phyloP scores from a whole-genome alignment of 192 early-diverging fungal genomes.

The Entomortierella parvispora region DNA sequence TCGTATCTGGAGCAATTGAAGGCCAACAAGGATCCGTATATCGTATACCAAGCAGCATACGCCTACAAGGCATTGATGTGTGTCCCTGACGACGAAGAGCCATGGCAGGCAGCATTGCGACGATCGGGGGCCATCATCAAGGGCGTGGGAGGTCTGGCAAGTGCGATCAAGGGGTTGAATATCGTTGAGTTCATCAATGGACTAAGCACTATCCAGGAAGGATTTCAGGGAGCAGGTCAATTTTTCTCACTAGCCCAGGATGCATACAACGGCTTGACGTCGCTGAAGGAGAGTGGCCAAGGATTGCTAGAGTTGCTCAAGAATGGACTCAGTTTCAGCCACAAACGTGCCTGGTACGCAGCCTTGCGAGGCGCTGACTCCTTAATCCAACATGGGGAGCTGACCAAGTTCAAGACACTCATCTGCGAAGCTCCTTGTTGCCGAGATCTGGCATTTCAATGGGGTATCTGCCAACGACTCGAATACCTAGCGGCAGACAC shows the following conservation, averaged over 20 bases:
- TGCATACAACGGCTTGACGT: not conserved
- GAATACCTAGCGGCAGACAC: constrained; percentile 4
- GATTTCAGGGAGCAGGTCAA: not conserved
- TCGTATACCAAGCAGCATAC: constrained; percentile 13
- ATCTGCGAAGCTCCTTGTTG: constrained; percentile 11
- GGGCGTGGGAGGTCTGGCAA: constrained; percentile 1
- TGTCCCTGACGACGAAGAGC: not conserved
- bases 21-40: not conserved
- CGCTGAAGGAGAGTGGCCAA: constrained; percentile 2
- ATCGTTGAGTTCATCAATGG: constrained; percentile 2
- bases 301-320: not conserved
- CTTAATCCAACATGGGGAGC: constrained; percentile 1
- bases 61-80: constrained; percentile 5
- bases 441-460: constrained; percentile 4
- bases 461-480: constrained; percentile 9
- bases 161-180: constrained; percentile 4
- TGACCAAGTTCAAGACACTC: constrained; percentile 4
- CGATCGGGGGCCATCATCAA: not conserved
- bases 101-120: not conserved
- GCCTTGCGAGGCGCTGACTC: not conserved
- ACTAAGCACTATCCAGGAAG: constrained; percentile 6
- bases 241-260: not conserved
- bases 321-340: constrained; percentile 5
- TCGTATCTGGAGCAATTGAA: constrained; percentile 4
- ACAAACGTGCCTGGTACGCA: constrained; percentile 10